Percentiles rank a stretch among this genome's conserved stretches.
These are phyloP conservation scores for Rhododendron ovatum DNA, from an alignment of 148 eudicot genomes.

Conservation along the genomic window DNA sequence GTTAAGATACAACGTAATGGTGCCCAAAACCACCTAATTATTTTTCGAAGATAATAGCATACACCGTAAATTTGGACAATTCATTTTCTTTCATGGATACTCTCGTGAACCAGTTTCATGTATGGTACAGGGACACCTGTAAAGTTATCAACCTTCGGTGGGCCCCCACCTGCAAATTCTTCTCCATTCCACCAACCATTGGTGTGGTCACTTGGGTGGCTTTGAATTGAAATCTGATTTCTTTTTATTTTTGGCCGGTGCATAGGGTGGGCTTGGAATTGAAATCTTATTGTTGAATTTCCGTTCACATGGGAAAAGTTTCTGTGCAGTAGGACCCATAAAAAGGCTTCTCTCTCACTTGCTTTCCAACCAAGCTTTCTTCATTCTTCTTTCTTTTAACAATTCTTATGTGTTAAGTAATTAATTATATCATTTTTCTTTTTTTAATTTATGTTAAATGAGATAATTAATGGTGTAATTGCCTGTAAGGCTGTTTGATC, in stretches of 20 bases:
- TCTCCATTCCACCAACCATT: slow-evolving; percentile 19
- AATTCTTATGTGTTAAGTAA: not conserved
- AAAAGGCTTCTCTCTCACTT: slow-evolving; percentile 14
- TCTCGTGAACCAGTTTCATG: too few species aligned
- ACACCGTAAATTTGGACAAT: too few species aligned
- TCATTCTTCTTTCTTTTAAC: not conserved
- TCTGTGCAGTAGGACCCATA: slow-evolving; percentile 15
- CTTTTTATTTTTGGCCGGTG: slow-evolving; percentile 18
- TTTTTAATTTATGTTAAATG: not conserved
- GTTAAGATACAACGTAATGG: too few species aligned
- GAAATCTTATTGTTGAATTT: slow-evolving; percentile 3
- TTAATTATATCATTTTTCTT: not conserved
- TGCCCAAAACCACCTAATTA: too few species aligned
- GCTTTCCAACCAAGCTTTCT: slow-evolving; percentile 35
- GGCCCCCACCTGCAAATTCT: slow-evolving; percentile 12
- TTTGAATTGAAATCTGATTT: slow-evolving; percentile 1
- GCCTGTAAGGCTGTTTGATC: not conserved
- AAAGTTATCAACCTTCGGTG: slow-evolving; percentile 1
- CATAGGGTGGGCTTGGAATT: not conserved
- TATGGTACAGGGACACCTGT: slow-evolving; percentile 6
- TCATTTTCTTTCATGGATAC: too few species aligned
- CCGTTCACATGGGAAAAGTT: slow-evolving; percentile 29
- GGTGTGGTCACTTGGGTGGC: slow-evolving; percentile 9
- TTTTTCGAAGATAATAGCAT: too few species aligned
- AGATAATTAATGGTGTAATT: not conserved